Conservation (phyloP, 2,329 filamentous ascomycete species). For the Boeremia exigua region DNA sequence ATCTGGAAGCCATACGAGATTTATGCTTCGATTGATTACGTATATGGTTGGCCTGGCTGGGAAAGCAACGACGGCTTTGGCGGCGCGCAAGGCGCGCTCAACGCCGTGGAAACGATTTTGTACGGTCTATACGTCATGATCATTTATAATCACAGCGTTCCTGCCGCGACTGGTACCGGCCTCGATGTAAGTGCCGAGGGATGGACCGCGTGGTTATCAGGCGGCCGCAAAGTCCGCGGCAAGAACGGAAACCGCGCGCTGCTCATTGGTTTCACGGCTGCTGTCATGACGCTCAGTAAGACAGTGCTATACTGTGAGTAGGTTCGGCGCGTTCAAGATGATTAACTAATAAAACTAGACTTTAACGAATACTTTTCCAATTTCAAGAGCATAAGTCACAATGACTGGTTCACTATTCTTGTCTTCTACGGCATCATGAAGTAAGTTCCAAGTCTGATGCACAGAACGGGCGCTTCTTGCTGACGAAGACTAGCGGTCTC, state of each 20-base stretch:
- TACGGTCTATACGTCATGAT: conserved; percentile 69
- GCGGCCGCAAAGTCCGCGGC: conserved; percentile 60
- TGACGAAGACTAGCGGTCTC: conserved; percentile 56
- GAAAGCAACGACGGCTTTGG: conserved; percentile 74
- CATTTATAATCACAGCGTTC: conserved; percentile 52
- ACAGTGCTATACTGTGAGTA: conserved; percentile 69
- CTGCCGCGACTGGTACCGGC: conserved; percentile 46
- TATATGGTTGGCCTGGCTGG: conserved; percentile 80
- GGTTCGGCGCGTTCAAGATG: neutral
- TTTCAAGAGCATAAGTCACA: conserved; percentile 69
- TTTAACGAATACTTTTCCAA: conserved; percentile 66
- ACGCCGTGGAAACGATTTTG: conserved; percentile 69
- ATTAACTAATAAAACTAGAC: conserved; percentile 50
- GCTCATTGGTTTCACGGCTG: conserved; percentile 64
- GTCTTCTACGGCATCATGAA: conserved; percentile 71
- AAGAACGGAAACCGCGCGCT: conserved; percentile 61
- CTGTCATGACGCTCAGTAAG: conserved; percentile 71
- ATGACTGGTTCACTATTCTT: conserved; percentile 59
- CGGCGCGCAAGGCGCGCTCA: conserved; percentile 73
- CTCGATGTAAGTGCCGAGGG: conserved; percentile 45
- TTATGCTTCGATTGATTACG: conserved; percentile 78
- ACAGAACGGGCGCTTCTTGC: neutral
- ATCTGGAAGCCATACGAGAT: conserved; percentile 80
- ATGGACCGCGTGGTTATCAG: conserved; percentile 53
- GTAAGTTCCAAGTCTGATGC: conserved; percentile 51